Conservation (phyloP, 2,329 filamentous ascomycete species). For the Penicillium sp. region DNA sequence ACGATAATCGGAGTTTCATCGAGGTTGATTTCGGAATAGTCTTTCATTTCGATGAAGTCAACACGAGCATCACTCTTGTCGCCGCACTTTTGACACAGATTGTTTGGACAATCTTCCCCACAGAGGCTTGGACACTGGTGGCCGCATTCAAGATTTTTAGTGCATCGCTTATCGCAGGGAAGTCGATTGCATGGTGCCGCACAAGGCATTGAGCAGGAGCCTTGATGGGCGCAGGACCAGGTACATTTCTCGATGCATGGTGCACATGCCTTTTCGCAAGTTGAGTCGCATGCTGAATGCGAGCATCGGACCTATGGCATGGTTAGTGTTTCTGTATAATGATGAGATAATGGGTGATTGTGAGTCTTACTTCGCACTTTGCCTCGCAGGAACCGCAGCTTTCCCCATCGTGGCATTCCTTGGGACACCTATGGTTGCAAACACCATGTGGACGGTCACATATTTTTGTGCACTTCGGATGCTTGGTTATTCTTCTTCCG, state of each 20-base stretch:
- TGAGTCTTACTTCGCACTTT: conserved; percentile 12
- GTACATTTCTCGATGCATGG: conserved; percentile 13
- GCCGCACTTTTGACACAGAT: conserved; percentile 9
- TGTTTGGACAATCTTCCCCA: conserved; percentile 9
- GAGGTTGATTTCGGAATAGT: conserved; percentile 12
- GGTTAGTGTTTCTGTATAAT: neutral
- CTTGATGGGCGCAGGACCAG: conserved; percentile 1
- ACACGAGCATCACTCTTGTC: conserved; percentile 14
- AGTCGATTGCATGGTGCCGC: conserved; percentile 11
- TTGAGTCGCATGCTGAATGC: conserved; percentile 5
- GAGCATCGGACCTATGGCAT: conserved; percentile 9
- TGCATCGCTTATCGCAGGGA: conserved; percentile 11
- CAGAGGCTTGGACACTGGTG: conserved; percentile 12
- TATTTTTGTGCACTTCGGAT: conserved; percentile 1
- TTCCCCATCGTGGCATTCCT: conserved; percentile 1
- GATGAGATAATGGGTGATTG: neutral
- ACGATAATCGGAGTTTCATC: conserved; percentile 12
- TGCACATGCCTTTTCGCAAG: conserved; percentile 8
- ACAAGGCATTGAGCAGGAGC: conserved; percentile 15
- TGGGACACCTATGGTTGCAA: conserved; percentile 12
- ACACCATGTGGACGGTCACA: conserved; percentile 11
- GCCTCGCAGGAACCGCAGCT: conserved; percentile 5
- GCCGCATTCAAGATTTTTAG: conserved; percentile 2
- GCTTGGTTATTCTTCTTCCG: neutral
- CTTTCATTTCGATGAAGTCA: conserved; percentile 8